A percentile compares a stretch with the other conserved stretches of the same genome.
phyloP scores from a whole-genome alignment of 306 rosid genomes.

The Castanea crenata region DNA sequence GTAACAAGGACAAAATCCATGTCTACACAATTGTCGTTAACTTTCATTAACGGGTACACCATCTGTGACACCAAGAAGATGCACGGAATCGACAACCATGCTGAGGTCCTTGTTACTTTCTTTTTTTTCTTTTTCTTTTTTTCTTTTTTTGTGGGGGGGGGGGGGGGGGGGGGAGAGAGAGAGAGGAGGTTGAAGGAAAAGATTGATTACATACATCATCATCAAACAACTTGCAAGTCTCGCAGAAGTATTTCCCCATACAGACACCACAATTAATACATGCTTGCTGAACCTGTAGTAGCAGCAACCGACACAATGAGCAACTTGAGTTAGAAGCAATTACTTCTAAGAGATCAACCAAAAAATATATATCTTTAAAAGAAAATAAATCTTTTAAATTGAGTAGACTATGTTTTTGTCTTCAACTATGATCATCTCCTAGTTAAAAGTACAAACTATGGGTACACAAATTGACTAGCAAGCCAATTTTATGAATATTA shows the following conservation, averaged over 20 bases:
- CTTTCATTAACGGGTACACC: background rate
- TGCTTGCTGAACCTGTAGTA: slow-evolving; percentile 69
- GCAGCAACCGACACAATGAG: slow-evolving; percentile 24
- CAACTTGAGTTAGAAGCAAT: background rate
- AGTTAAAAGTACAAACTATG: background rate
- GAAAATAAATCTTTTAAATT: background rate
- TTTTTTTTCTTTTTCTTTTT: background rate
- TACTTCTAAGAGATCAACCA: background rate
- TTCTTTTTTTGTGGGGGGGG: background rate
- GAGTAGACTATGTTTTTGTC: background rate
- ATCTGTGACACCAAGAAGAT: background rate
- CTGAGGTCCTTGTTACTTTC: background rate
- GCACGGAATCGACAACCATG: background rate
- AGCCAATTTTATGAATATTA: background rate
- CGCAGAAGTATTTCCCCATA: slow-evolving; percentile 84
- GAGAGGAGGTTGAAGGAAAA: background rate
- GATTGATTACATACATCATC: slow-evolving; percentile 53
- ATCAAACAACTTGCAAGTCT: slow-evolving; percentile 74
- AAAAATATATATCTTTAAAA: background rate
- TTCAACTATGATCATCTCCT: background rate
- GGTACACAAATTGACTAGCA: background rate
- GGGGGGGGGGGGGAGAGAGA: no score
- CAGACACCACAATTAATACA: slow-evolving; percentile 84
- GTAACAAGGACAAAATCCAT: background rate
- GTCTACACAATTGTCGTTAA: background rate